Evolutionary conservation across 2,329 filamentous ascomycete genomes (phyloP), one percentile per base, ranked within the genome.

Genomic region (Pseudocercospora fijiensis): DNA sequence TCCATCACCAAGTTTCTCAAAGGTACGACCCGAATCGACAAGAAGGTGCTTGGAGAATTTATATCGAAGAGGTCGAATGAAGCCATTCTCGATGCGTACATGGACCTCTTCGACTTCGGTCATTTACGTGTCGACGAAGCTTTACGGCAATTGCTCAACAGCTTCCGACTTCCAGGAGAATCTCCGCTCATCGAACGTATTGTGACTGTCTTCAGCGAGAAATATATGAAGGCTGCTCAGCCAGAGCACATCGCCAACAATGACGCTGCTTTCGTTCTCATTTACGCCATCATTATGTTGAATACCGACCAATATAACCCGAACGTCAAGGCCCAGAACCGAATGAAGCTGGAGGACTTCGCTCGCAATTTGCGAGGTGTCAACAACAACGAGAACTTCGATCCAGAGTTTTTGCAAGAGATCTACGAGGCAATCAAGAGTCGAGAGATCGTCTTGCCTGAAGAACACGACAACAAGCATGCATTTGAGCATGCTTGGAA

Each of bases 401-500:
- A 88, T 5, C 84, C 86, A 0, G 89, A 93, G 67, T 98, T 94
- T 73, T 83, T 99, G 0, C 86, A 92, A 73, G 86, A 86, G 1
- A 96, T 98, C 61, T 99, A 89, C 73, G 88, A 96, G 71, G 92
- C 92, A 0, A 99, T 99, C 80, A 92, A 90, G 75, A 87, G 87
- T 18, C 91, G 95, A 69, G 95, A 99, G 77, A 99, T 99, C 67
- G 97, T 99, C 68, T 80, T 99, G 22, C 95, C 95, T 0, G 95
- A 98, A 69, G 95, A 99, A 77, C 95, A 98, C 76, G 93, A 97
- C 74, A 97, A 96, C 76, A 90, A 94, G 75, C 90, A 96, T 78
- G 93, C 92, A 1, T 98, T 98, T 74, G 94, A 98, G 76, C 95
- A 96, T 77, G 94, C 95, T 1, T 99, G 95, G 95, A 94, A 94